Conservation (phyloP, 2,329 filamentous ascomycete species). For the Hysterium pulicare region DNA sequence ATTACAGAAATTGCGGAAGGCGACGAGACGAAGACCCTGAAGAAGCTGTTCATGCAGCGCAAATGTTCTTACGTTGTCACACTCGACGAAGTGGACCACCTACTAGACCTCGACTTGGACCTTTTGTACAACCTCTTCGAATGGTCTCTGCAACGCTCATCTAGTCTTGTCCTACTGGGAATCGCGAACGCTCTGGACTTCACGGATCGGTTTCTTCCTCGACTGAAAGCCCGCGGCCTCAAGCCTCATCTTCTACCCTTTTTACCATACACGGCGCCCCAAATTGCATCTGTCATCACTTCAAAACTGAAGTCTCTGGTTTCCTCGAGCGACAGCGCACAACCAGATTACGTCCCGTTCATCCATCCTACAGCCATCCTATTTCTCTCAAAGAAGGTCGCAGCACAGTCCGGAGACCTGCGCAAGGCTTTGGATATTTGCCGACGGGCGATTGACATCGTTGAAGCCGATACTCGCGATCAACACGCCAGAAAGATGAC, state of each 20-base stretch:
- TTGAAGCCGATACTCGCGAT: constrained; percentile 77
- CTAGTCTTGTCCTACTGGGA: constrained; percentile 78
- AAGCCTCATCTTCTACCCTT: constrained; percentile 89
- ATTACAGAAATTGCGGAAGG: constrained; percentile 59
- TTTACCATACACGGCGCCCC: constrained; percentile 81
- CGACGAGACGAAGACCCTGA: constrained; percentile 65
- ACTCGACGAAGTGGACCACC: constrained; percentile 91
- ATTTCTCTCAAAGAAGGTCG: constrained; percentile 90
- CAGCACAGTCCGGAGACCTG: constrained; percentile 88
- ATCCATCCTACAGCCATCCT: constrained; percentile 92
- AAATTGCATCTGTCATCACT: constrained; percentile 85
- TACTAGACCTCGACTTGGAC: constrained; percentile 83
- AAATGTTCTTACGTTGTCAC: constrained; percentile 71
- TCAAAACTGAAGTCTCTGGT: constrained; percentile 75
- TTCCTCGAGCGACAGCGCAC: constrained; percentile 48
- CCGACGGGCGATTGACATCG: constrained; percentile 80
- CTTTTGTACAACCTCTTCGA: constrained; percentile 93
- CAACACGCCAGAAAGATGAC: constrained; percentile 63
- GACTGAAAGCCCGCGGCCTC: constrained; percentile 86
- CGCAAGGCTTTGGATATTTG: constrained; percentile 95
- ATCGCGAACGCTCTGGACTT: constrained; percentile 96
- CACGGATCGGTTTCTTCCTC: constrained; percentile 90
- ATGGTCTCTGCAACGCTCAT: constrained; percentile 82
- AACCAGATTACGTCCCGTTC: constrained; percentile 69
- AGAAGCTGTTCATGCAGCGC: constrained; percentile 66